Percentiles rank a stretch among this genome's conserved stretches.
Evolutionary conservation across 768 basidiomycete genomes (phyloP).

Genomic region (Inosperma sp.): DNA sequence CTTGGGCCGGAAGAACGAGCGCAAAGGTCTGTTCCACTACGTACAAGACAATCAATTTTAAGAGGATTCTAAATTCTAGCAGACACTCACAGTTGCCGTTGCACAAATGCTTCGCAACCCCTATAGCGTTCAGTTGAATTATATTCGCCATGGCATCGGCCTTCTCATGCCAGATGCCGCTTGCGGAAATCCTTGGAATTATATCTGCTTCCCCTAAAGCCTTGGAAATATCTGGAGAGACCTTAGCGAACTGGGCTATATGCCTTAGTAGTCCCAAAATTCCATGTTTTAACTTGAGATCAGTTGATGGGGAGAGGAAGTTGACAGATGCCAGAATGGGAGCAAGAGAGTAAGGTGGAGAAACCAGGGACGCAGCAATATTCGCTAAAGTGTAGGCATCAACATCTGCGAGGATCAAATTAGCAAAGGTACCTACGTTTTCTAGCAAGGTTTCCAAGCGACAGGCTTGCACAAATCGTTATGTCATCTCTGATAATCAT

Average conservation of each 20-base stretch:
- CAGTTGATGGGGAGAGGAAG: conserved; percentile 51
- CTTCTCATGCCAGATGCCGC: conserved; percentile 65
- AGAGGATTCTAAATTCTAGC: not conserved
- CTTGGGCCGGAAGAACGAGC: conserved; percentile 45
- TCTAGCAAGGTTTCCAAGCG: conserved; percentile 76
- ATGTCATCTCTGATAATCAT: conserved; percentile 58
- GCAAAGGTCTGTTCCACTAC: conserved; percentile 44
- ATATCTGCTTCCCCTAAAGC: conserved; percentile 59
- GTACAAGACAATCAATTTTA: not conserved
- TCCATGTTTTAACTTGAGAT: conserved; percentile 86
- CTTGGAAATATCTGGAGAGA: conserved; percentile 53
- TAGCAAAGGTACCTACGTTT: conserved; percentile 46
- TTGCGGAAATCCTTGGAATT: conserved; percentile 54
- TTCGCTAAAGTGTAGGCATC: conserved; percentile 40
- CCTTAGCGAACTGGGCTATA: conserved; percentile 65
- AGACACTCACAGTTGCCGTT: conserved; percentile 59
- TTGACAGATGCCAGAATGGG: conserved; percentile 51
- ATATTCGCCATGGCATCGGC: conserved; percentile 78
- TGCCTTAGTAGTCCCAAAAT: conserved; percentile 85
- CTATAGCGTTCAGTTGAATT: conserved; percentile 84
- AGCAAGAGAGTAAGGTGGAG: conserved; percentile 62
- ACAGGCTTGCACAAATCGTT: conserved; percentile 75
- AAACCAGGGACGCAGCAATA: conserved; percentile 56
- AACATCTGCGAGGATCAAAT: not conserved
- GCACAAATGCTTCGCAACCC: conserved; percentile 85